Percentiles rank a stretch among this genome's conserved stretches.
Conservation (phyloP, 805 yeast genomes). For the Henningerozyma blattae region DNA sequence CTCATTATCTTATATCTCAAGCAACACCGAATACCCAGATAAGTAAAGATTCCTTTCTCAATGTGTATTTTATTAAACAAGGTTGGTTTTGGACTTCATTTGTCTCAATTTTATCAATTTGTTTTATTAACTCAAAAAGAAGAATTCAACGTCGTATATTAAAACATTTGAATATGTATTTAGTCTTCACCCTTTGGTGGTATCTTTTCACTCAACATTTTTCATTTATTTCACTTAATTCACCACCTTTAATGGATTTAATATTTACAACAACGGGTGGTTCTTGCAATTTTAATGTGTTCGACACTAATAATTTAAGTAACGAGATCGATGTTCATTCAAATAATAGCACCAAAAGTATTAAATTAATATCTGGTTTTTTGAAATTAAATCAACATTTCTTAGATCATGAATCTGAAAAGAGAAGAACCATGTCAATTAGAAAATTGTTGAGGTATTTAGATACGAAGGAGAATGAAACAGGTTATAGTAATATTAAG, state of each 20-base stretch:
- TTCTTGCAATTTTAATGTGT: conserved; percentile 33
- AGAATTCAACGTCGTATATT: background rate
- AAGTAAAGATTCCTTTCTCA: conserved; percentile 58
- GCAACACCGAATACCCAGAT: background rate
- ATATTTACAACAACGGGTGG: conserved; percentile 80
- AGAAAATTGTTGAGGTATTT: background rate
- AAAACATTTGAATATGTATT: background rate
- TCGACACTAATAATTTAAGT: conserved; percentile 4
- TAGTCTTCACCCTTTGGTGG: conserved; percentile 61
- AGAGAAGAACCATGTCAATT: background rate
- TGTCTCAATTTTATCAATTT: conserved; percentile 10
- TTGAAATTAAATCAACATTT: background rate
- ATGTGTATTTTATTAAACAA: conserved; percentile 64
- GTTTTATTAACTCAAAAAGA: background rate
- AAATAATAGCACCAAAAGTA: too few species aligned
- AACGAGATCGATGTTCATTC: background rate
- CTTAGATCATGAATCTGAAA: background rate
- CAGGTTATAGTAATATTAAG: too few species aligned
- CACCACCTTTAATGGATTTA: conserved; percentile 75
- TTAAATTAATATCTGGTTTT: too few species aligned
- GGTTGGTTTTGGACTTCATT: conserved; percentile 90
- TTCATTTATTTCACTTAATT: conserved; percentile 47
- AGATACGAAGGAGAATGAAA: background rate
- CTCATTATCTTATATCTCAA: background rate
- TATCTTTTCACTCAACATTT: conserved; percentile 60